phyloP scores from a whole-genome alignment of 2,329 filamentous ascomycete species.

The Blumeriella jaapii region DNA sequence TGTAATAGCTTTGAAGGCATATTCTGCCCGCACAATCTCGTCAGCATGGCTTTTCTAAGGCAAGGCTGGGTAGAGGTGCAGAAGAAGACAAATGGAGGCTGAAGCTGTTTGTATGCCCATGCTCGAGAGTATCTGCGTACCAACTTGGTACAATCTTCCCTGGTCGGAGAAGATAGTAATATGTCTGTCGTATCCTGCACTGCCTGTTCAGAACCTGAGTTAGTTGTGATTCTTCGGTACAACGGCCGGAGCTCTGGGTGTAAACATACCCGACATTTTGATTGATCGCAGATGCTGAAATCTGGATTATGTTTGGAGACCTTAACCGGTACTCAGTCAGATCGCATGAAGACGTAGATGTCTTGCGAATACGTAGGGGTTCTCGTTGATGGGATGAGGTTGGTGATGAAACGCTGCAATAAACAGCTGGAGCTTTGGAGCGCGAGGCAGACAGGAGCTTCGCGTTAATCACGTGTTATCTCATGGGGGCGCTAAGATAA shows the following conservation, averaged over 20 bases:
- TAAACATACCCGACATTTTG: constrained; percentile 31
- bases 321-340: not conserved
- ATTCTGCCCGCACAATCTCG: constrained; percentile 52
- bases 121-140: constrained; percentile 44
- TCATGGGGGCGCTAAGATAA: no score
- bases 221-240: constrained; percentile 14
- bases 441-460: no score
- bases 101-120: no score
- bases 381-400: constrained; percentile 5
- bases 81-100: no score
- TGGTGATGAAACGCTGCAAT: constrained; percentile 1
- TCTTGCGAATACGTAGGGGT: not conserved
- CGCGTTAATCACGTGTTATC: no score
- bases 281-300: not conserved
- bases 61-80: not conserved
- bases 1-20: constrained; percentile 99
- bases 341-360: not conserved
- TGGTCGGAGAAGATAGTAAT: constrained; percentile 99
- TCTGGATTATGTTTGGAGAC: not conserved
- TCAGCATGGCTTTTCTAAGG: constrained; percentile 20
- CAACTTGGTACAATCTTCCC: constrained; percentile 97
- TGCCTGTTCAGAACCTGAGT: constrained; percentile 40
- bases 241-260: constrained; percentile 8
- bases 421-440: constrained; percentile 9
- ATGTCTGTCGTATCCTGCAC: constrained; percentile 91